Evolutionary conservation across 257 asterid species (phyloP).

Genomic region (Mitragyna speciosa): DNA sequence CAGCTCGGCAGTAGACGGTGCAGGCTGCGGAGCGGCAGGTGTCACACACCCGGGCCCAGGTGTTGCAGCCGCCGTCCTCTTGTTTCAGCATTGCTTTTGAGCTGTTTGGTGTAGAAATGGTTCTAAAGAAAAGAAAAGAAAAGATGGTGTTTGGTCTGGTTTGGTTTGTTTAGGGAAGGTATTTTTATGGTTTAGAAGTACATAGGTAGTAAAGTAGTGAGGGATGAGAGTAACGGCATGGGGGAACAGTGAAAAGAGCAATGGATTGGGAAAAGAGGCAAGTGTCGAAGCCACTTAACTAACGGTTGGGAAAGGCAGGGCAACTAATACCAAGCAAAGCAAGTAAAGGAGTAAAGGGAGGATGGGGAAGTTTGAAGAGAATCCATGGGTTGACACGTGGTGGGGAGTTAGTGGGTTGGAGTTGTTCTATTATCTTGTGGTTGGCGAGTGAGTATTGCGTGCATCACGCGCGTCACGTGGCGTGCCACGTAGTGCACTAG

Average conservation of each 20-base stretch:
- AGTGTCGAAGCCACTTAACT: not conserved
- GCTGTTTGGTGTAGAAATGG: not conserved
- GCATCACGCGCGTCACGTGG: no score
- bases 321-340: slow-evolving; percentile 7
- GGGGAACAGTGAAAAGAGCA: not conserved
- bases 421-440: slow-evolving; percentile 44
- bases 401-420: slow-evolving; percentile 41
- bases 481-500: no score
- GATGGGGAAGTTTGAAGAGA: slow-evolving; percentile 13
- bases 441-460: slow-evolving; percentile 33
- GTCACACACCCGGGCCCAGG: slow-evolving; percentile 56
- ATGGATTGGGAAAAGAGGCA: not conserved
- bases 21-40: slow-evolving; percentile 50
- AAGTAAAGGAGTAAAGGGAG: not conserved
- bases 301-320: not conserved
- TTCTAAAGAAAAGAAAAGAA: not conserved
- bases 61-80: slow-evolving; percentile 22
- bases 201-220: not conserved
- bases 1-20: slow-evolving; percentile 58
- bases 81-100: slow-evolving; percentile 31
- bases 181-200: not conserved
- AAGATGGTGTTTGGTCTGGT: not conserved
- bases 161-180: not conserved
- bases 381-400: slow-evolving; percentile 52
- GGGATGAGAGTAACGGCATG: not conserved